Percentiles rank a stretch among this genome's conserved stretches.
These are phyloP conservation scores for Discostella stelligeroides DNA, from an alignment of 108 stramenopile genomes.

Conservation along the genomic window DNA sequence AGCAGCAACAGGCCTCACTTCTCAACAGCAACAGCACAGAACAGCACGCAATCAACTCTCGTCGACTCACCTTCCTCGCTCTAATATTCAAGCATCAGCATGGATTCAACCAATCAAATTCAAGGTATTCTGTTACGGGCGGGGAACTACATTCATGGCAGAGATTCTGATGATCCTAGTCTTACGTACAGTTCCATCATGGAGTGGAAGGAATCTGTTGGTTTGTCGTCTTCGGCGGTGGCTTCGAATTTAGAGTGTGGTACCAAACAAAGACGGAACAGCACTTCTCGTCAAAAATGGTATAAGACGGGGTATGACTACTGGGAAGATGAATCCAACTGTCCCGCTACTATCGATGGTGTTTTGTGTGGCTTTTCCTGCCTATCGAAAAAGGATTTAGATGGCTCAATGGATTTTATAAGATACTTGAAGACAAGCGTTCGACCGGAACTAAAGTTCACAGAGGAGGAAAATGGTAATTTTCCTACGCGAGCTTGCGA, in stretches of 20 bases:
- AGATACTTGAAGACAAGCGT: slow-evolving; percentile 36
- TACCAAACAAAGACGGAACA: not conserved
- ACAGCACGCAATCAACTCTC: no score
- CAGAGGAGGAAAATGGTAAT: slow-evolving; percentile 17
- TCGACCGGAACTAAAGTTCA: slow-evolving; percentile 37
- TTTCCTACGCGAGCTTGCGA: slow-evolving; percentile 56
- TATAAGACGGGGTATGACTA: slow-evolving; percentile 81
- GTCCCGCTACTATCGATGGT: slow-evolving; percentile 82
- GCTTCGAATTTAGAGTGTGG: no score
- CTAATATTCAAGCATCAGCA: no score
- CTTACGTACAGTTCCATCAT: slow-evolving; percentile 29
- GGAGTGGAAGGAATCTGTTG: slow-evolving; percentile 27
- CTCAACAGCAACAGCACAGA: no score
- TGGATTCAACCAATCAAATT: slow-evolving; percentile 40
- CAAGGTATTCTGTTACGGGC: slow-evolving; percentile 31
- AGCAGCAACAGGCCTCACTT: no score
- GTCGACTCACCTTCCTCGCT: no score
- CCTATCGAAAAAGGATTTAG: slow-evolving; percentile 78
- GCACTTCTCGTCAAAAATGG: slow-evolving; percentile 57
- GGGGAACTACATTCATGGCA: slow-evolving; percentile 39
- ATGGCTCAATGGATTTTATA: slow-evolving; percentile 76
- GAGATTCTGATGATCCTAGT: slow-evolving; percentile 31
- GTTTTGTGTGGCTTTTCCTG: slow-evolving; percentile 90
- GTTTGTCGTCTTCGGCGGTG: not conserved
- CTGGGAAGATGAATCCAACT: slow-evolving; percentile 83